Percentiles rank a stretch among this genome's conserved stretches.
Conservation (phyloP, 768 basidiomycete genomes). For the Rhodotorula paludigena region DNA sequence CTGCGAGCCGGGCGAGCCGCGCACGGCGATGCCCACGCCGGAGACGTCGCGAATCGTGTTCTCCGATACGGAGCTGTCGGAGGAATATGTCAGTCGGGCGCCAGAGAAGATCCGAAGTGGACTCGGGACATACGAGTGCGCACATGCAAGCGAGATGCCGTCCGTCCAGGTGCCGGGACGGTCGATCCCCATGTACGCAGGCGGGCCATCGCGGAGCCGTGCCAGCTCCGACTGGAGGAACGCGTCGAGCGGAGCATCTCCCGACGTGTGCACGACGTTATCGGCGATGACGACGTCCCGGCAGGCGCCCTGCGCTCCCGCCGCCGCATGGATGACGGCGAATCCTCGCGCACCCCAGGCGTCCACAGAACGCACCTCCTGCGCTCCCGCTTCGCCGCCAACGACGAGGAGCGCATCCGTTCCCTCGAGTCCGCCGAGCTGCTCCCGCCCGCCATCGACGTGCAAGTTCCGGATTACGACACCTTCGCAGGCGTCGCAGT, state of each 20-base stretch:
- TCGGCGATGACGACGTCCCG: slow-evolving; percentile 20
- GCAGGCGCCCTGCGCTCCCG: slow-evolving; percentile 16
- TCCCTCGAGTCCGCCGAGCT: slow-evolving; percentile 23
- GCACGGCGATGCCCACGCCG: slow-evolving; percentile 43
- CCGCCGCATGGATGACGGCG: slow-evolving; percentile 26
- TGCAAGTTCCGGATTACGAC: slow-evolving; percentile 15
- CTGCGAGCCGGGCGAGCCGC: slow-evolving; percentile 37
- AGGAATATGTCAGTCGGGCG: background rate
- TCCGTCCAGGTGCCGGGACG: slow-evolving; percentile 45
- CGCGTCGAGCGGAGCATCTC: slow-evolving; percentile 34
- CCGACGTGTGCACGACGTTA: slow-evolving; percentile 31
- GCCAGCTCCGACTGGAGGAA: slow-evolving; percentile 32
- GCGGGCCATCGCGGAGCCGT: slow-evolving; percentile 28
- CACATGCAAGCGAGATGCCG: slow-evolving; percentile 46
- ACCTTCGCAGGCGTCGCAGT: slow-evolving; percentile 17
- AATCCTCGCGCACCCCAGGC: slow-evolving; percentile 31
- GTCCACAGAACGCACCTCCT: slow-evolving; percentile 22
- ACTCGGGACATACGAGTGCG: slow-evolving; percentile 28
- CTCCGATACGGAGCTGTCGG: slow-evolving; percentile 41
- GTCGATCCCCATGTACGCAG: slow-evolving; percentile 20
- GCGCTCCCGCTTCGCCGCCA: slow-evolving; percentile 25
- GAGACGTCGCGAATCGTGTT: slow-evolving; percentile 45
- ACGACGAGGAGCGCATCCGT: slow-evolving; percentile 32
- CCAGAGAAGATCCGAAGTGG: slow-evolving; percentile 9
- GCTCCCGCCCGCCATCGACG: slow-evolving; percentile 31